Evolutionary conservation across 495 filamentous ascomycete species (phyloP), one percentile per base, ranked within the genome.

Genomic region (Amorphotheca resinae): DNA sequence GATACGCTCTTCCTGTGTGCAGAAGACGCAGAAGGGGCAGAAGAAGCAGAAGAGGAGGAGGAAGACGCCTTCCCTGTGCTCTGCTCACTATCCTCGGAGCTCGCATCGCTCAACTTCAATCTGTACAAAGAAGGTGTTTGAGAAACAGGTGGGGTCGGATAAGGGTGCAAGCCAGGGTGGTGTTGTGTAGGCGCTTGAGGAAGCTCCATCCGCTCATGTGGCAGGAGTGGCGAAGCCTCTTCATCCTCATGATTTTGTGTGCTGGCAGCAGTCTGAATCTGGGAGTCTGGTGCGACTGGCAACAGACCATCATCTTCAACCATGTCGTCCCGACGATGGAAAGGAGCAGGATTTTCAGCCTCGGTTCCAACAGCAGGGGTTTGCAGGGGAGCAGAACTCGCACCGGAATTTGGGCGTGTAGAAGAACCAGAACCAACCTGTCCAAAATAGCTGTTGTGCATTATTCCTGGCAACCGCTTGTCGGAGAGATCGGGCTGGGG

Each of bases 401-500:
- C 37, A 32, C 43, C 43, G 30, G 49, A 49, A 70, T 48, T 61
- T 54, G 63, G 60, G 63, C 58, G 64, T 61, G 63, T 64, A 66
- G 63, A 66, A 66, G 63, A 71, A 55, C 47, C 43, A 65, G 62
- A 71, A 94, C 87, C 74, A 89, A 95, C 88, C 87, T 95, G 88
- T 67, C 82, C 82, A 73, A 91, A 93, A 71, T 85, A 93, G 69
- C 79, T 87, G 58, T 72, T 87, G 58, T 73, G 67, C 71, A 86
- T 78, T 62, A 94, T 86, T 55, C 84, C 83, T 34, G 88, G 88
- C 56, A 88, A 68, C 59, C 87, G 81, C 62, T 91, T 93, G 65
- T 95, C 88, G 33, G 78, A 77, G 38, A 74, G 80, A 64, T 95
- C 86, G 28, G 87, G 88, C 51, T 84, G 82, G 28, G 88, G 88